Percentiles rank a stretch among this genome's conserved stretches.
Conservation (phyloP, 805 yeast genomes). For the Jamesozyma gamospora region DNA sequence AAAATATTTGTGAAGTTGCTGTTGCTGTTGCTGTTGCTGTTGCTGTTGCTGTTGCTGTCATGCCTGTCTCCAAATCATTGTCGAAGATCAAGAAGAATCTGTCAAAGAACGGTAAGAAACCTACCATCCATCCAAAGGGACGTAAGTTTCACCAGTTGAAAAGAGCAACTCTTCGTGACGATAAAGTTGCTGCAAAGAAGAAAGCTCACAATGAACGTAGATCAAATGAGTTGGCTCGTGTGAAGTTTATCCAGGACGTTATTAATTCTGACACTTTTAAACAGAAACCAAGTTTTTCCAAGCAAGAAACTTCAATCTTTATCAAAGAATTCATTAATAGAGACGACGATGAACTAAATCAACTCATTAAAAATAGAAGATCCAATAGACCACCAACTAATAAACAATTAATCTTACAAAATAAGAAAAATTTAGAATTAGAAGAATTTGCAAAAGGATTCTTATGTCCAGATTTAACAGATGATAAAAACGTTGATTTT, state of each 20-base stretch:
- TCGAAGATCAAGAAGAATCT: conserved; percentile 25
- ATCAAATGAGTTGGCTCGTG: conserved; percentile 49
- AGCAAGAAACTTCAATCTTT: conserved; percentile 52
- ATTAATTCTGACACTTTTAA: conserved; percentile 33
- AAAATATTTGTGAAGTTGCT: not conserved
- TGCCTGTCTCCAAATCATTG: conserved; percentile 30
- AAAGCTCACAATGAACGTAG: conserved; percentile 47
- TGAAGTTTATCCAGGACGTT: conserved; percentile 52
- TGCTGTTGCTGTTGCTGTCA: too few relatives aligned
- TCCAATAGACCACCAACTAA: conserved; percentile 79
- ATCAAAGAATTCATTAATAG: conserved; percentile 55
- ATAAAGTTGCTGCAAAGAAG: conserved; percentile 53
- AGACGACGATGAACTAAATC: conserved; percentile 66
- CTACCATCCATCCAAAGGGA: conserved; percentile 67
- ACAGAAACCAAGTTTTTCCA: conserved; percentile 35
- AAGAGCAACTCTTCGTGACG: conserved; percentile 80
- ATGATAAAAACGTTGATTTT: conserved; percentile 44
- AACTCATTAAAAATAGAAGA: conserved; percentile 52
- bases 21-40: too few relatives aligned
- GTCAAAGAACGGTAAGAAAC: conserved; percentile 18
- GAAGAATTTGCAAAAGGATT: conserved; percentile 61
- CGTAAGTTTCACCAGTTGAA: conserved; percentile 77
- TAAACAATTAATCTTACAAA: conserved; percentile 58
- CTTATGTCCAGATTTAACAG: conserved; percentile 61
- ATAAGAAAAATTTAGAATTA: conserved; percentile 48